Evolutionary conservation across 768 basidiomycete genomes (phyloP).

Genomic region (Dioszegia crocea): DNA sequence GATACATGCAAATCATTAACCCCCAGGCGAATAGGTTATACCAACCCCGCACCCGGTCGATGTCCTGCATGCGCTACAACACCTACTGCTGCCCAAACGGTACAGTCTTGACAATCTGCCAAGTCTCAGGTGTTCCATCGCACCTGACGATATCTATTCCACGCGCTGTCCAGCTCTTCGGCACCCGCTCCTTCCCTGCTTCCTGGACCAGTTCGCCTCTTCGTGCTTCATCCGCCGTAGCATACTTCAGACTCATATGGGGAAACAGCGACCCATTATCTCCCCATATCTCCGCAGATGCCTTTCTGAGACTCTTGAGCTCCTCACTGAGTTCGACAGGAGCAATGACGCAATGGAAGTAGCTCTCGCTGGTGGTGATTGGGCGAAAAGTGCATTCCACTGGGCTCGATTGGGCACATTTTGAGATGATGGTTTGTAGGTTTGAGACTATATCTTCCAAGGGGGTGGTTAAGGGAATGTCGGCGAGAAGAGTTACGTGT

Average conservation of each 20-base stretch:
- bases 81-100: no score
- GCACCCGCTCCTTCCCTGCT: neutral
- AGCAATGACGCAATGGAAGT: neutral
- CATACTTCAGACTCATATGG: neutral
- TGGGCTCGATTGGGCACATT: neutral
- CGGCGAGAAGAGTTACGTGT: neutral
- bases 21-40: no score
- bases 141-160: neutral
- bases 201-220: neutral
- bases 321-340: neutral
- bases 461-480: neutral
- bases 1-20: no score
- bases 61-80: no score
- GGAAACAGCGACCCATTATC: neutral
- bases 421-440: neutral
- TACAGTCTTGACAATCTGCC: neutral
- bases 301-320: neutral
- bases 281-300: neutral
- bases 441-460: neutral
- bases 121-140: neutral
- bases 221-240: neutral
- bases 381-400: neutral
- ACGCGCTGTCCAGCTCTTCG: neutral
- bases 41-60: no score
- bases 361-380: neutral